Conservation (phyloP, 2,329 filamentous ascomycete species). For the Pyrenophora teres region DNA sequence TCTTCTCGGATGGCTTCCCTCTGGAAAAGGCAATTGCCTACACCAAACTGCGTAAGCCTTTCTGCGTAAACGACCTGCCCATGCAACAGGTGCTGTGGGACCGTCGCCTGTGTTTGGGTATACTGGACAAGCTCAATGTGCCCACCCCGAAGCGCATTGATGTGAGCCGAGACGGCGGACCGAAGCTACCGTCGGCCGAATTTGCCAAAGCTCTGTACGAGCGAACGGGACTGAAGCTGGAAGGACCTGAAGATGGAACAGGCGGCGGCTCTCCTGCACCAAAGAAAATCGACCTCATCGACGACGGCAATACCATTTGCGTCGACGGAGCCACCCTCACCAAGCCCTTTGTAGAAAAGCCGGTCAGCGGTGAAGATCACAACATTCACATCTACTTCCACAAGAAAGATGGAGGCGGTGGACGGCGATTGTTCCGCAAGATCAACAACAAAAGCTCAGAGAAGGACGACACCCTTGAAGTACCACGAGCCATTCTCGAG, state of each 20-base stretch:
- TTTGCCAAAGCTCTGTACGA: conserved; percentile 80
- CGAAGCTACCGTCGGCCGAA: conserved; percentile 75
- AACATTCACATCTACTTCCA: conserved; percentile 99
- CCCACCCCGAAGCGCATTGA: conserved; percentile 87
- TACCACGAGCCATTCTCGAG: conserved; percentile 82
- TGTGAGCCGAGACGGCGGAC: conserved; percentile 91
- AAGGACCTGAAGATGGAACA: conserved; percentile 70
- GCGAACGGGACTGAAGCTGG: conserved; percentile 75
- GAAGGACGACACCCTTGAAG: conserved; percentile 75
- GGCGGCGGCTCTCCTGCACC: conserved; percentile 62
- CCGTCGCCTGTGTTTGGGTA: conserved; percentile 81
- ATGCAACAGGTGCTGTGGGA: conserved; percentile 99
- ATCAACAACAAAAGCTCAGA: conserved; percentile 99
- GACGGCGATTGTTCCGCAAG: conserved; percentile 90
- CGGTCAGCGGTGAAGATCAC: conserved; percentile 96
- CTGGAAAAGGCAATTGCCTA: conserved; percentile 97
- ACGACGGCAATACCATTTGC: conserved; percentile 83
- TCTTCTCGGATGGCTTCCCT: conserved; percentile 97
- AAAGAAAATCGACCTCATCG: conserved; percentile 78
- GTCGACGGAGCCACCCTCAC: conserved; percentile 82
- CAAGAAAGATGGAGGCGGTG: conserved; percentile 82
- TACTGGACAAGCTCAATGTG: conserved; percentile 87
- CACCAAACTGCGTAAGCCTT: conserved; percentile 88
- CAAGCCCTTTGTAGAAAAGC: conserved; percentile 98
- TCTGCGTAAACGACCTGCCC: conserved; percentile 94